A percentile compares a stretch with the other conserved stretches of the same genome.
Conservation (phyloP, 148 eudicot species). For the Persicaria tinctoria region DNA sequence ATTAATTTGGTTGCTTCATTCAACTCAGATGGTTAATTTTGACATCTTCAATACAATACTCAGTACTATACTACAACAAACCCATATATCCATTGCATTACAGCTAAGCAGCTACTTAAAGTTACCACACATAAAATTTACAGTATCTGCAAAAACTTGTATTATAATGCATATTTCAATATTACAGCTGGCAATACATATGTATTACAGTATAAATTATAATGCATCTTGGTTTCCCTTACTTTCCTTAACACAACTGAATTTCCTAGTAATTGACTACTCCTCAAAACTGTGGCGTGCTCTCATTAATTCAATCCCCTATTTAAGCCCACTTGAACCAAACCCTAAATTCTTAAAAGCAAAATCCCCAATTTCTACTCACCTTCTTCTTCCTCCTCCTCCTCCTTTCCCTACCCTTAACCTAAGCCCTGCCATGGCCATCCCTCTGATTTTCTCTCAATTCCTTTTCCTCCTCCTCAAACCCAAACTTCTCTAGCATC, state of each 20-base stretch:
- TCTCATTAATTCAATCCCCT: not conserved
- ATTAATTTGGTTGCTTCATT: not conserved
- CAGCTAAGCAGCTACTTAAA: not conserved
- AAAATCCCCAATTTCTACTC: not conserved
- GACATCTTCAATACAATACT: not conserved
- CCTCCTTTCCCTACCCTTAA: not conserved
- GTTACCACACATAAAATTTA: too few relatives aligned
- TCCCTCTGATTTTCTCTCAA: not conserved
- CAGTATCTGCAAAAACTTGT: too few relatives aligned
- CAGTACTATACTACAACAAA: too few relatives aligned
- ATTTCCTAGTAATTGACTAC: not conserved
- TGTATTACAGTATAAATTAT: not conserved
- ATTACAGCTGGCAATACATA: not conserved
- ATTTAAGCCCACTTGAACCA: not conserved
- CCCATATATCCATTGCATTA: too few relatives aligned
- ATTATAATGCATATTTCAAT: too few relatives aligned
- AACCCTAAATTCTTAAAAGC: not conserved
- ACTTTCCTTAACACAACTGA: not conserved
- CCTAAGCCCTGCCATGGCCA: constrained; percentile 6
- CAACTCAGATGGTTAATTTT: not conserved
- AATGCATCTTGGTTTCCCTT: not conserved
- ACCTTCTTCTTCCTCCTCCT: not conserved
- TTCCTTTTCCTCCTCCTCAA: not conserved
- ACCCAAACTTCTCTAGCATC: constrained; percentile 8
- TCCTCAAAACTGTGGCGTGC: not conserved